Evolutionary conservation across 352 stramenopile genomes (phyloP), one percentile per base, ranked within the genome.

Genomic region (Aphanomyces astaci): DNA sequence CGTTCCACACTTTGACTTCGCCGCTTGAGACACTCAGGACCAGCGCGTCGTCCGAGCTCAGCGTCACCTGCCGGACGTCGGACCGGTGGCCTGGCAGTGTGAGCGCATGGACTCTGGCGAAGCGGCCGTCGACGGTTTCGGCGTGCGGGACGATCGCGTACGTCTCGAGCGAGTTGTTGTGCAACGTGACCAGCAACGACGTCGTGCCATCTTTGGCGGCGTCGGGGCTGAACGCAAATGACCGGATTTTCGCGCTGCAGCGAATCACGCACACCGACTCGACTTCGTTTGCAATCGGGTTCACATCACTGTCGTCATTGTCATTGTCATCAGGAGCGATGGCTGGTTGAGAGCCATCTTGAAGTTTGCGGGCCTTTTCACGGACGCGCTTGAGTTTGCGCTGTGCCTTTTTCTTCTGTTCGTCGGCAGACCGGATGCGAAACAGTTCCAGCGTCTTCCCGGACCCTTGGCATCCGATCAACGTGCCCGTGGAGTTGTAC

Each of bases 1-100:
- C 84, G 70, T 96, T 98, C 89, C 92, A 97, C 69, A 98, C 87
- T 86, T 98, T 98, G 49, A 96, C 87, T 2, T 84, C 81, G 9
- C 85, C 80, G 55, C 78, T 83, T 10, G 85, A 94, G 7, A 95
- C 84, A 57, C 88, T 95, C 17, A 96, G 78, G n/a, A 98, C 74
- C 13, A 97, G 77, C 76, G 93, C 76, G 57, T 94, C 91, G 68
- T 98, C 93, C 10, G 82, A 89, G 71, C 79, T 95, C 45, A 98
- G 72, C 11, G 84, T 78, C 10, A 98, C 80, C 15, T 79, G 77
- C 22, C 94, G 90, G 48, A 98, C 89, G 73, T 98, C 94, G 22
- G 87, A 96, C 64, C 94, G 88, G 75, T 98, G 92, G 31, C 92
- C 94, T 60, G 80, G 84, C 51, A 97, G 72, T 45, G 82, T 84